Evolutionary conservation across 257 asterid genomes (phyloP).

Genomic region (Salvia hispanica): DNA sequence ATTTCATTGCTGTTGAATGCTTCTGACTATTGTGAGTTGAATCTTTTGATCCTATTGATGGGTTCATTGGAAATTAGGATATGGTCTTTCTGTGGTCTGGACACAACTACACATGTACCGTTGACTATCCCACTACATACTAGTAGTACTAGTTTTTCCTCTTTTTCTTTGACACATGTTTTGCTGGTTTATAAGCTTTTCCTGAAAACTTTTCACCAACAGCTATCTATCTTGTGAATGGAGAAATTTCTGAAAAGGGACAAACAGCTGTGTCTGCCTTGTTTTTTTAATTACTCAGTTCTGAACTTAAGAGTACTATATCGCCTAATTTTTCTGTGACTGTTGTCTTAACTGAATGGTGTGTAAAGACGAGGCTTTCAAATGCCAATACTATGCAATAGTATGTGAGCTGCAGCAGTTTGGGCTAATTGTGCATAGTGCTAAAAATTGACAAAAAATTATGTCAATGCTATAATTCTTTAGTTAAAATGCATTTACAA

Average conservation of each 20-base stretch:
- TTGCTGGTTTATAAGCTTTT: background rate
- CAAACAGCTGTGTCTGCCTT: background rate
- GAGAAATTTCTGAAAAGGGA: background rate
- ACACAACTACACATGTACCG: background rate
- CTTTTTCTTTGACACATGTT: background rate
- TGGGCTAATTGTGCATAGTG: slow-evolving; percentile 5
- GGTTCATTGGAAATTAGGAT: slow-evolving; percentile 1
- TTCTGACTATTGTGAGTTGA: background rate
- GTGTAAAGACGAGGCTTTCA: background rate
- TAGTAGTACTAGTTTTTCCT: too few relatives aligned
- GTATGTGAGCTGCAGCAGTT: background rate
- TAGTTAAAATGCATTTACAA: background rate
- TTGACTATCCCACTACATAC: background rate
- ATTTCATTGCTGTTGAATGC: slow-evolving; percentile 7
- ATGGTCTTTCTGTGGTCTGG: background rate
- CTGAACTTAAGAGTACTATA: background rate
- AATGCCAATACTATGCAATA: slow-evolving; percentile 5
- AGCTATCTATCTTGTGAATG: background rate
- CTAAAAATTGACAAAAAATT: background rate
- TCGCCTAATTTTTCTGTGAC: background rate
- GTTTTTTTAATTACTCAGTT: background rate
- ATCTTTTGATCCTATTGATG: background rate
- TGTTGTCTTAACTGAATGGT: slow-evolving; percentile 20
- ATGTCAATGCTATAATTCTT: slow-evolving; percentile 7
- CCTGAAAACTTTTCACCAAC: background rate